Conservation (phyloP, 169 alveolate genomes). For the Perkinsus marinus region DNA sequence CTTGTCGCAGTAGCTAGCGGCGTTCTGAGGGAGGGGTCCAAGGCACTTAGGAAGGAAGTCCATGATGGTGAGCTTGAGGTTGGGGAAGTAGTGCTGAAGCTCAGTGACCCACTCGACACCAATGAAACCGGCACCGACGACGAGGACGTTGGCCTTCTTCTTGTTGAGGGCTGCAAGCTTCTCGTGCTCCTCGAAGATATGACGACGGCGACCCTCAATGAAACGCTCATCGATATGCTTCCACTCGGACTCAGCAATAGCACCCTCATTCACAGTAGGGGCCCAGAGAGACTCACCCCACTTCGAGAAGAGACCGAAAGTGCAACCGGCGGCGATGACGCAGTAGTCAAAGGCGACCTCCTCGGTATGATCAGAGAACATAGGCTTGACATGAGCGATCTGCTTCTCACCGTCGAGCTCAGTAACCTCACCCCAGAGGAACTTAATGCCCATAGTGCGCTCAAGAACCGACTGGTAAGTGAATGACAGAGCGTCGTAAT, state of each 20-base stretch:
- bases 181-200: slow-evolving; percentile 22
- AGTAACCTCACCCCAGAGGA: slow-evolving; percentile 28
- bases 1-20: slow-evolving; percentile 19
- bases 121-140: slow-evolving; percentile 26
- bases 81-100: slow-evolving; percentile 23
- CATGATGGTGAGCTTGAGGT: slow-evolving; percentile 19
- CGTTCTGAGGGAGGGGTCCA: slow-evolving; percentile 24
- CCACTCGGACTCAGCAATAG: slow-evolving; percentile 15
- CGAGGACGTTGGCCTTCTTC: slow-evolving; percentile 14
- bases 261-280: slow-evolving; percentile 26
- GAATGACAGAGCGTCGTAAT: slow-evolving; percentile 18
- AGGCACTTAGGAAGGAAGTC: slow-evolving; percentile 24
- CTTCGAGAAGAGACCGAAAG: neutral
- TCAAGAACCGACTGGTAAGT: slow-evolving; percentile 23
- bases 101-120: slow-evolving; percentile 32
- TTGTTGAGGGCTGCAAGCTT: slow-evolving; percentile 5
- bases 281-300: slow-evolving; percentile 27
- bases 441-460: slow-evolving; percentile 23
- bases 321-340: slow-evolving; percentile 28
- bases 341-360: slow-evolving; percentile 28
- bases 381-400: neutral
- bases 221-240: slow-evolving; percentile 23
- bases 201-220: slow-evolving; percentile 27
- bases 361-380: neutral
- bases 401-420: neutral